These are phyloP conservation scores for Neurospora intermedia DNA, from an alignment of 495 filamentous ascomycete species.

Conservation along the genomic window DNA sequence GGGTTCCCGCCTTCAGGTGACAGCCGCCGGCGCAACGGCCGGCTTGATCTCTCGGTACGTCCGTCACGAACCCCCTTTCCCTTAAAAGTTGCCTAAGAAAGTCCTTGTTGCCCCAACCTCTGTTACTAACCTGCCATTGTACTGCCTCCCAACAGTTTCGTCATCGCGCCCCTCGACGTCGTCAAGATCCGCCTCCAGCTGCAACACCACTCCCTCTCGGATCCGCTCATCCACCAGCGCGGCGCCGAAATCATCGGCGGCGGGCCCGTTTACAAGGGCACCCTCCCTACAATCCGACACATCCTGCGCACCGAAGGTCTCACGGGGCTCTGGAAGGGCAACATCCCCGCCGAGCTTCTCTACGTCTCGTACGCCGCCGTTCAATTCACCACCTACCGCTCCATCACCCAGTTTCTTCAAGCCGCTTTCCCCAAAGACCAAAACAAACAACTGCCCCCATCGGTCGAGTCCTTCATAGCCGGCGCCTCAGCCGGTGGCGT, in stretches of 20 bases:
- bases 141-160: constrained; percentile 47
- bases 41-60: constrained; percentile 87
- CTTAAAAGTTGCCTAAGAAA: not conserved
- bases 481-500: constrained; percentile 70
- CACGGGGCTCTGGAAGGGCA: constrained; percentile 92
- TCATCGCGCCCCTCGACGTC: constrained; percentile 86
- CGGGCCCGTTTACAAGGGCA: constrained; percentile 69
- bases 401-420: constrained; percentile 50
- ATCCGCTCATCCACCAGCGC: constrained; percentile 44
- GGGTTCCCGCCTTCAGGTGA: constrained; percentile 74
- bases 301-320: constrained; percentile 75
- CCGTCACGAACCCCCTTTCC: constrained; percentile 35
- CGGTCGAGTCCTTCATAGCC: constrained; percentile 61
- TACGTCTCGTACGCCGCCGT: constrained; percentile 81
- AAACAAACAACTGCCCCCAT: constrained; percentile 30
- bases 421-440: constrained; percentile 22
- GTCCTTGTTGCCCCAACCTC: not conserved
- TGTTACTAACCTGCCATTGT: not conserved
- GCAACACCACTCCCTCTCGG: constrained; percentile 69
- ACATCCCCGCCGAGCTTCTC: constrained; percentile 85
- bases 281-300: constrained; percentile 59
- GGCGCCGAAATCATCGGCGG: constrained; percentile 18
- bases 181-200: constrained; percentile 95
- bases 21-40: constrained; percentile 74
- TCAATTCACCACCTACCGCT: constrained; percentile 88